phyloP scores from a whole-genome alignment of 305 asterid species.

The Fraxinus platypoda region DNA sequence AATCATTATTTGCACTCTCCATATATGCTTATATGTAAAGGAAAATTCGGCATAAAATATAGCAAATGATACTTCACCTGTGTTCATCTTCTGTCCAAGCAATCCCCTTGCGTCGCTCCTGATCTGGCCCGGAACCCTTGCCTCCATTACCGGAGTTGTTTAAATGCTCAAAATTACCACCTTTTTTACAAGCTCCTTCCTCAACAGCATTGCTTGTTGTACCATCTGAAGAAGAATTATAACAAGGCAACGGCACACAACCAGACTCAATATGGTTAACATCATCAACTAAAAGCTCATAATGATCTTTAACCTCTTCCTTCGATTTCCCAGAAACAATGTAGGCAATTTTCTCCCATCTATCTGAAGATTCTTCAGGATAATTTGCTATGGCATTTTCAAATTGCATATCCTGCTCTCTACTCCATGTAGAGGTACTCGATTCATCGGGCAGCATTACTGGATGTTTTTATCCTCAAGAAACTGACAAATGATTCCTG shows the following conservation, averaged over 20 bases:
- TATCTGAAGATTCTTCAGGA: slow-evolving; percentile 52
- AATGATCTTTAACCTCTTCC: slow-evolving; percentile 70
- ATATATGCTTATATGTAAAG: background rate
- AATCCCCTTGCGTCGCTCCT: slow-evolving; percentile 94
- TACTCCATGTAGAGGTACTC: slow-evolving; percentile 65
- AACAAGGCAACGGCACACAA: slow-evolving; percentile 56
- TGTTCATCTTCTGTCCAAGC: slow-evolving; percentile 99
- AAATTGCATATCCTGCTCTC: slow-evolving; percentile 81
- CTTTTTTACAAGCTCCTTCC: slow-evolving; percentile 56
- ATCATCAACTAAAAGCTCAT: slow-evolving; percentile 70
- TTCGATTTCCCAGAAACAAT: slow-evolving; percentile 71
- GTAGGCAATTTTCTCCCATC: slow-evolving; percentile 81
- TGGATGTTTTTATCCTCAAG: background rate
- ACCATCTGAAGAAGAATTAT: slow-evolving; percentile 55
- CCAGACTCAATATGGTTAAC: slow-evolving; percentile 71
- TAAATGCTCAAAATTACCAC: slow-evolving; percentile 40
- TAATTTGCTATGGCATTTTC: slow-evolving; percentile 73
- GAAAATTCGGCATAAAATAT: slow-evolving; percentile 8
- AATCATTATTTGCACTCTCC: background rate
- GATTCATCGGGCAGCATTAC: slow-evolving; percentile 65
- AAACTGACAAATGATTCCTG: background rate
- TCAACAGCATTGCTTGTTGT: slow-evolving; percentile 44
- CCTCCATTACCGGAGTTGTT: slow-evolving; percentile 58
- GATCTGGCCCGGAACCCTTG: slow-evolving; percentile 64
- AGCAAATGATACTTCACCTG: slow-evolving; percentile 43